Percentiles rank a stretch among this genome's conserved stretches.
Evolutionary conservation across 306 rosid species (phyloP).

Genomic region (Gillenia trifoliata): DNA sequence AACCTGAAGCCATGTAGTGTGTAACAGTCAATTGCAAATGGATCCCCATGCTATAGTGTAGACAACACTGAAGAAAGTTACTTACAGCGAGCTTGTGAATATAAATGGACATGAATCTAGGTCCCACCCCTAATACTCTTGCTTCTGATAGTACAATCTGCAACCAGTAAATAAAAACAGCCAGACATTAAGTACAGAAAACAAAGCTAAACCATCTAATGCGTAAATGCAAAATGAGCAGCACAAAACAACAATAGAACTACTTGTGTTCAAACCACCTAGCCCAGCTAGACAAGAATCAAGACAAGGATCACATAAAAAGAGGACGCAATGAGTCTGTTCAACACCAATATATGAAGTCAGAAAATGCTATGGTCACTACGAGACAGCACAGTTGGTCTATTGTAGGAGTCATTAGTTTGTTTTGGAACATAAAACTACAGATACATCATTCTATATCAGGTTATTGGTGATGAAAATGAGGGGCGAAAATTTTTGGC

Average conservation of each 20-base stretch:
- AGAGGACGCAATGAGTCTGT: background rate
- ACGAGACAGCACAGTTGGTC: background rate
- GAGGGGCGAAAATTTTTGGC: background rate
- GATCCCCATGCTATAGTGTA: background rate
- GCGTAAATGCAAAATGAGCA: background rate
- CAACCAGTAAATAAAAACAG: conserved; percentile 7
- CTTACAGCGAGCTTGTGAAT: conserved; percentile 84
- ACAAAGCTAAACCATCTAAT: background rate
- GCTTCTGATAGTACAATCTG: conserved; percentile 82
- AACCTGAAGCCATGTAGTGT: conserved; percentile 37
- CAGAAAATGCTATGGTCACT: background rate
- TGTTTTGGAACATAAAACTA: background rate
- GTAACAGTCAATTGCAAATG: conserved; percentile 2
- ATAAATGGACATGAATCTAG: conserved; percentile 87
- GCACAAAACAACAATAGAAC: background rate
- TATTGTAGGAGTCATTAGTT: background rate
- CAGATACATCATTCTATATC: background rate
- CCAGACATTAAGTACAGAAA: conserved; percentile 16
- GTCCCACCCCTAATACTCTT: conserved; percentile 84
- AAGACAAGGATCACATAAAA: background rate
- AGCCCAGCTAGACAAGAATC: background rate
- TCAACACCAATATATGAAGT: background rate
- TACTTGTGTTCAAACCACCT: background rate
- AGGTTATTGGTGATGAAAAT: background rate
- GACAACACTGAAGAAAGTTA: conserved; percentile 6